Conservation (phyloP, 805 yeast genomes). For the Pichia thaimueangensis region DNA sequence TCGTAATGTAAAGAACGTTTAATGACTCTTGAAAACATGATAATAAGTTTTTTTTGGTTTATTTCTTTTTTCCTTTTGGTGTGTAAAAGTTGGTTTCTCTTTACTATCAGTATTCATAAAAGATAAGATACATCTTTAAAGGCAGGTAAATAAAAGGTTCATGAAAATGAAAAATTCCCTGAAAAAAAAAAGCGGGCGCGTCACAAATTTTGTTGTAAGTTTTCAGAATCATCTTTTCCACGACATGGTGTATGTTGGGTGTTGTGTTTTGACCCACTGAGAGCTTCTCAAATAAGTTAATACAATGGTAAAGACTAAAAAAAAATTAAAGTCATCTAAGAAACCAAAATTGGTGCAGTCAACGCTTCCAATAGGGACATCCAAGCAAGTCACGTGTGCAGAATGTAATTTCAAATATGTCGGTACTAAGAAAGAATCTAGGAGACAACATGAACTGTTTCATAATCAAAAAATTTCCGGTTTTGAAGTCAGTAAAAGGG, state of each 20-base stretch:
- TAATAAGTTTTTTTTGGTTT: too few relatives aligned
- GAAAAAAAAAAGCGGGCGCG: background rate
- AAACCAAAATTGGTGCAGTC: slow-evolving; percentile 1
- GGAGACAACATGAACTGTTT: slow-evolving; percentile 1
- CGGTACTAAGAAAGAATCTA: background rate
- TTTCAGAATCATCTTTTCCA: too few relatives aligned
- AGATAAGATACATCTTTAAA: too few relatives aligned
- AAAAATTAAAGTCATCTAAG: background rate
- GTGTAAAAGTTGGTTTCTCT: background rate
- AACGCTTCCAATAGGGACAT: background rate
- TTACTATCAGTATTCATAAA: background rate
- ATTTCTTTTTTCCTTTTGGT: background rate
- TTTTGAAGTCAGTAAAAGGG: background rate
- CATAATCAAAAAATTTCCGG: slow-evolving; percentile 3
- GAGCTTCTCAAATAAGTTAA: background rate
- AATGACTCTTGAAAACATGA: slow-evolving; percentile 3
- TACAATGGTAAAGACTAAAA: background rate
- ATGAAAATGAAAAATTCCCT: too few relatives aligned
- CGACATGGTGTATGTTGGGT: too few relatives aligned
- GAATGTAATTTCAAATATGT: slow-evolving; percentile 1
- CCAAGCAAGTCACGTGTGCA: background rate
- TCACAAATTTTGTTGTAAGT: background rate
- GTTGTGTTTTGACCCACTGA: too few relatives aligned
- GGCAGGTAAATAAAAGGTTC: too few relatives aligned
- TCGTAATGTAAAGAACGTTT: slow-evolving; percentile 11